Conservation (phyloP, 2,329 filamentous ascomycete species). For the Cylindrodendrum hubeiense region DNA sequence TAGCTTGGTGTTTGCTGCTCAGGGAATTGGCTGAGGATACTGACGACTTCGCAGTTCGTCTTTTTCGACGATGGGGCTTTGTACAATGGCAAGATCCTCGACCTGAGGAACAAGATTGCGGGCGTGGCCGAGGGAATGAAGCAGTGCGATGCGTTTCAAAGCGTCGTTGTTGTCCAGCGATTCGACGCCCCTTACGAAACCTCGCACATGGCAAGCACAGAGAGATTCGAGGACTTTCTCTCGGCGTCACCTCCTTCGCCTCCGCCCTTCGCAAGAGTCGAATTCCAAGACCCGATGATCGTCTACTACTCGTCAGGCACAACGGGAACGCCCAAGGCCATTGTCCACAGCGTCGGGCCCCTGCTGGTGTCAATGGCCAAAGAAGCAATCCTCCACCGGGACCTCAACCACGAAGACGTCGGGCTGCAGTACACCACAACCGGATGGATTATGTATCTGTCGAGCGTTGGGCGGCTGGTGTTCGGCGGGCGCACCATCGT, state of each 20-base stretch:
- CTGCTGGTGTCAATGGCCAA: constrained; percentile 67
- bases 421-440: constrained; percentile 73
- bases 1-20: not conserved
- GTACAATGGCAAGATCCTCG: constrained; percentile 82
- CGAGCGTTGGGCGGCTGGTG: constrained; percentile 69
- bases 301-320: constrained; percentile 86
- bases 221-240: constrained; percentile 61
- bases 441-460: constrained; percentile 91
- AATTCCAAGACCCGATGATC: constrained; percentile 81
- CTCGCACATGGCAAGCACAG: constrained; percentile 60
- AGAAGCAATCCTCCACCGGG: constrained; percentile 68
- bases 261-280: constrained; percentile 70
- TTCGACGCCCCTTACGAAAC: constrained; percentile 74
- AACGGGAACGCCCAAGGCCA: constrained; percentile 87
- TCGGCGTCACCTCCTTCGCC: constrained; percentile 44
- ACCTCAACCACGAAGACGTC: constrained; percentile 54
- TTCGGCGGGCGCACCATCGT: constrained; percentile 73
- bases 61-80: constrained; percentile 86
- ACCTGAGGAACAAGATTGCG: constrained; percentile 79
- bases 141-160: constrained; percentile 69
- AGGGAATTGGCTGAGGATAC: not conserved
- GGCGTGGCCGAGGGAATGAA: constrained; percentile 77
- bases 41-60: constrained; percentile 63
- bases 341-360: constrained; percentile 82
- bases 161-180: constrained; percentile 74